Evolutionary conservation across 495 filamentous ascomycete species (phyloP).

Genomic region (Hyaloscypha variabilis): DNA sequence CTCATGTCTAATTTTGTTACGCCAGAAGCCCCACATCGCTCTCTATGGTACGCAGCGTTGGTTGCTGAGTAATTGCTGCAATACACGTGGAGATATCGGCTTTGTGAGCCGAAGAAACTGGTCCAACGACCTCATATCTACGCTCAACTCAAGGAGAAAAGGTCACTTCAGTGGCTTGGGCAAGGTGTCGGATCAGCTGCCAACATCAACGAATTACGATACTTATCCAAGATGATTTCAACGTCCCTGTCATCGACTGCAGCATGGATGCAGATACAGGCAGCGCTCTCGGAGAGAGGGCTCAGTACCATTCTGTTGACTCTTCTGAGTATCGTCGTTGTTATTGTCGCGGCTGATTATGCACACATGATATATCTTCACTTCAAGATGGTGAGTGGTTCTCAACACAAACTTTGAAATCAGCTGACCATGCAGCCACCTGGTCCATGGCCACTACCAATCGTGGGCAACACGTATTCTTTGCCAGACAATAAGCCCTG

Average conservation of each 20-base stretch:
- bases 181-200: background rate
- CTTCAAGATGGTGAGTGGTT: constrained; percentile 38
- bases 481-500: constrained; percentile 64
- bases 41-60: background rate
- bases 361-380: constrained; percentile 50
- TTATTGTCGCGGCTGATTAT: constrained; percentile 48
- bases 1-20: background rate
- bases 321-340: constrained; percentile 32
- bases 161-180: background rate
- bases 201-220: background rate
- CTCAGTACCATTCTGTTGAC: constrained; percentile 21
- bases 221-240: constrained; percentile 8
- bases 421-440: constrained; percentile 48
- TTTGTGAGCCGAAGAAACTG: background rate
- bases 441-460: constrained; percentile 52
- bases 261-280: constrained; percentile 20
- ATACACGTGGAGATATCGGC: background rate
- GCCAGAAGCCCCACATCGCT: background rate
- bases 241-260: constrained; percentile 4
- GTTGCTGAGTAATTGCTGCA: background rate
- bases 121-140: background rate
- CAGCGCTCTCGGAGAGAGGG: constrained; percentile 4
- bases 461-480: constrained; percentile 59
- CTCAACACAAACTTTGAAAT: background rate
- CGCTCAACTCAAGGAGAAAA: background rate